Evolutionary conservation across 768 basidiomycete genomes (phyloP).

Genomic region (Pisolithus marmoratus): DNA sequence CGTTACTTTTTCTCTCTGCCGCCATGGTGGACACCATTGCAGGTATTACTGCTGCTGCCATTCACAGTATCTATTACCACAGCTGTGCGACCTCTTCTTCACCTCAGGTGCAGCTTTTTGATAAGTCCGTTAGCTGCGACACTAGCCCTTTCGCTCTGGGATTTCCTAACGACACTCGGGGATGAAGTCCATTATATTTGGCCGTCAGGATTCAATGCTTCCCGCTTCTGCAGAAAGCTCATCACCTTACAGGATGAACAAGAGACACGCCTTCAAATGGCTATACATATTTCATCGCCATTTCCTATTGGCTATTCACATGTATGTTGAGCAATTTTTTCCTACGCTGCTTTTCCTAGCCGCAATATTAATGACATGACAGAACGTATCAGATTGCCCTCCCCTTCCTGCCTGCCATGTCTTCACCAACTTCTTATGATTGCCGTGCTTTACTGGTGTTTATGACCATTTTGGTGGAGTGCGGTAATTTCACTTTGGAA

Average conservation of each 20-base stretch:
- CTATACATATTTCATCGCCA: background rate
- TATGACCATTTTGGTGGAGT: background rate
- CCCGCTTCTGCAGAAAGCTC: background rate
- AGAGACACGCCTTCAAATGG: background rate
- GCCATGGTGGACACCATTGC: too few relatives aligned
- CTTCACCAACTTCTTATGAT: background rate
- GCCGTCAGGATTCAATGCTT: slow-evolving; percentile 1
- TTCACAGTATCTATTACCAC: background rate
- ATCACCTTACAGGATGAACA: background rate
- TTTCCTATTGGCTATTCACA: too few relatives aligned
- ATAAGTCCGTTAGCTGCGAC: background rate
- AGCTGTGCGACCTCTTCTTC: background rate
- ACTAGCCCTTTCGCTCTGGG: slow-evolving; percentile 1
- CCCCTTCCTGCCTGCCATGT: background rate
- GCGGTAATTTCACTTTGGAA: background rate
- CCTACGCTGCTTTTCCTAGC: too few relatives aligned
- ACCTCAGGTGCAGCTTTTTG: too few relatives aligned
- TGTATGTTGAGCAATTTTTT: too few relatives aligned
- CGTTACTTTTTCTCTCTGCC: too few relatives aligned
- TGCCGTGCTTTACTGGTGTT: background rate
- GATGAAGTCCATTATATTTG: slow-evolving; percentile 17
- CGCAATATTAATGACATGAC: background rate
- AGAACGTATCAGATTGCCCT: background rate
- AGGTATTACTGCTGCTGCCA: background rate
- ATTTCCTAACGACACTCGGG: slow-evolving; percentile 8